phyloP scores from a whole-genome alignment of 2,329 filamentous ascomycete species.

The Paraphoma sp. region DNA sequence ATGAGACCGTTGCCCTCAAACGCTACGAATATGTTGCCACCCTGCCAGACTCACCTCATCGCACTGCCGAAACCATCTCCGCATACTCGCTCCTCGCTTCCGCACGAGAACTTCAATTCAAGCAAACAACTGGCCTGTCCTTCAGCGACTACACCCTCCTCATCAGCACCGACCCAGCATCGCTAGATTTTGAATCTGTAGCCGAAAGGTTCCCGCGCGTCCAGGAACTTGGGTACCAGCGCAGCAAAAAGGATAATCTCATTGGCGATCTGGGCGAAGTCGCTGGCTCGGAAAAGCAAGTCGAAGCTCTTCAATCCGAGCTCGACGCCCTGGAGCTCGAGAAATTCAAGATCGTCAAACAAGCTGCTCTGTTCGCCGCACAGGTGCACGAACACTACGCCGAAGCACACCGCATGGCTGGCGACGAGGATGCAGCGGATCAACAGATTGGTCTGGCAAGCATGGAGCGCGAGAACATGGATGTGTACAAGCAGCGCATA shows the following conservation, averaged over 20 bases:
- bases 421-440: constrained; percentile 15
- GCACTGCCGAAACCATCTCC: constrained; percentile 26
- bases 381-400: constrained; percentile 32
- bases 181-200: neutral
- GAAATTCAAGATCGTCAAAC: constrained; percentile 17
- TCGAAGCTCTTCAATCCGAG: constrained; percentile 21
- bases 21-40: constrained; percentile 30
- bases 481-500: constrained; percentile 11
- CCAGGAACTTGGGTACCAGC: constrained; percentile 26
- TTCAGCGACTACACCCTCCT: constrained; percentile 21
- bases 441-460: constrained; percentile 18
- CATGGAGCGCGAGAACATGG: constrained; percentile 20
- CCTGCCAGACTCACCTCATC: constrained; percentile 24
- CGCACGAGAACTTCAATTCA: constrained; percentile 33
- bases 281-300: neutral
- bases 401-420: constrained; percentile 18
- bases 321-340: constrained; percentile 23
- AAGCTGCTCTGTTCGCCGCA: constrained; percentile 26
- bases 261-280: neutral
- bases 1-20: constrained; percentile 30
- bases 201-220: constrained; percentile 16
- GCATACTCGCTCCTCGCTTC: constrained; percentile 39
- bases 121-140: constrained; percentile 23
- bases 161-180: neutral
- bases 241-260: neutral